Evolutionary conservation across 1,139 yeast genomes (phyloP).

Genomic region (Diutina catenulata): DNA sequence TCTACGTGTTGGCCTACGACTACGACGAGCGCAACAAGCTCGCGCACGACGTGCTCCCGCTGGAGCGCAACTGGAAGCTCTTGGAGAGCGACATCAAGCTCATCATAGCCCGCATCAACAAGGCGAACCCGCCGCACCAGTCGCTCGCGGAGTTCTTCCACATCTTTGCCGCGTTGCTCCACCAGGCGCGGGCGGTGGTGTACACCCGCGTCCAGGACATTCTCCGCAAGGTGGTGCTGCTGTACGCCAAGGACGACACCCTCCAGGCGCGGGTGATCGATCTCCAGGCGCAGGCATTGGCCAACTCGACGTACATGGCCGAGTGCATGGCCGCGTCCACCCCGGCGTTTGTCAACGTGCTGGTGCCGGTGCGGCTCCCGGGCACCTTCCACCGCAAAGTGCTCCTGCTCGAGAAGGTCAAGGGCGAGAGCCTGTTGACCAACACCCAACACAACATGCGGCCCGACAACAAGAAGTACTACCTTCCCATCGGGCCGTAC

Average conservation of each 20-base stretch:
- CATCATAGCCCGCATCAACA: background rate
- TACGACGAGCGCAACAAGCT: background rate
- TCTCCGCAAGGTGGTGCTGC: background rate
- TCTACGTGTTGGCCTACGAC: background rate
- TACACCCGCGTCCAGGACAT: background rate
- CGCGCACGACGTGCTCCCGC: background rate
- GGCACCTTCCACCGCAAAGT: background rate
- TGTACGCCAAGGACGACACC: background rate
- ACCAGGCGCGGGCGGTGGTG: background rate
- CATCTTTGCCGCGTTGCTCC: background rate
- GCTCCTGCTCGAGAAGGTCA: background rate
- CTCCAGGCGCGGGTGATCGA: background rate
- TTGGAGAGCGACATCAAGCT: slow-evolving; percentile 1
- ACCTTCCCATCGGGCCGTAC: slow-evolving; percentile 1
- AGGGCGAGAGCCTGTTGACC: background rate
- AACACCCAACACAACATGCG: background rate
- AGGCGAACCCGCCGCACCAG: background rate
- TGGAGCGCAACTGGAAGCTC: background rate
- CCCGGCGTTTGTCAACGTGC: background rate
- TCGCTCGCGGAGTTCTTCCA: slow-evolving; percentile 1
- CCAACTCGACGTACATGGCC: background rate
- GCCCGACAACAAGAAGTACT: background rate
- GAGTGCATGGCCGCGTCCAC: background rate
- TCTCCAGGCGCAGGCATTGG: slow-evolving; percentile 1
- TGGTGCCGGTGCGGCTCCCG: background rate